Base-by-base conservation (phyloP, 2,329 filamentous ascomycete genomes). In the Daldinia sp. region DNA sequence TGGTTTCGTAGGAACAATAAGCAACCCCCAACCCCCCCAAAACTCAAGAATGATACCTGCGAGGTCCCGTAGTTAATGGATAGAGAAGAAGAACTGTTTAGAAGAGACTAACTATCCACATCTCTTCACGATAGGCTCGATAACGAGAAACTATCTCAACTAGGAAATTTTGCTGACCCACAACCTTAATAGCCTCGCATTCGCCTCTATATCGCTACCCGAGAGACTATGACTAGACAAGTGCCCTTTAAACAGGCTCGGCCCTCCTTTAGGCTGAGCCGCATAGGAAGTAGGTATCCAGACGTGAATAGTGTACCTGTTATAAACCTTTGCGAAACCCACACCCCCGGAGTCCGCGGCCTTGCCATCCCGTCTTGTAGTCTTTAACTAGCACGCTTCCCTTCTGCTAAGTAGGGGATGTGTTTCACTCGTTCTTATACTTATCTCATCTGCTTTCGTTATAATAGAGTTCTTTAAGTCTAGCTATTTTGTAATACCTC, bases 101-200 rank as follows among this genome's bases (percentile, higher is more conserved):
- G 46, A 51, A 51, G 15, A 51, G 1, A 51, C 48, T 35, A 39
- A 33, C 26, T 39, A 42, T 10, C 33, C 33, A 35, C 33, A 33
- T 35, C 33, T 35, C n/a, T 35, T 54, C n/a, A 57, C 30, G 28
- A 33, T 57, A 42, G 37, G 35, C 48, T 33, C 39, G 62, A 65
- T 68, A 65, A 51, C 65, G 60, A 55, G 33, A 18, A 39, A 56
- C 41, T 44, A 18, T 46, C 55, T 63, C 26, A 20, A 60, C 55
- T 55, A 44, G 56, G 60, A 20, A 55, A 41, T 26, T 62, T 62
- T 46, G 37, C n/a, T 30, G 65, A 50, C 57, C 65, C 65, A 54
- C 61, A 48, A 28, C 56, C 42, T 23, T 39, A 26, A 13, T 39
- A 26, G 4, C 42, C 44, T 68, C 53, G 61, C 65, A 57, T 61